Evolutionary conservation across 2,329 filamentous ascomycete species (phyloP).

Genomic region (Sporothrix schenckii): DNA sequence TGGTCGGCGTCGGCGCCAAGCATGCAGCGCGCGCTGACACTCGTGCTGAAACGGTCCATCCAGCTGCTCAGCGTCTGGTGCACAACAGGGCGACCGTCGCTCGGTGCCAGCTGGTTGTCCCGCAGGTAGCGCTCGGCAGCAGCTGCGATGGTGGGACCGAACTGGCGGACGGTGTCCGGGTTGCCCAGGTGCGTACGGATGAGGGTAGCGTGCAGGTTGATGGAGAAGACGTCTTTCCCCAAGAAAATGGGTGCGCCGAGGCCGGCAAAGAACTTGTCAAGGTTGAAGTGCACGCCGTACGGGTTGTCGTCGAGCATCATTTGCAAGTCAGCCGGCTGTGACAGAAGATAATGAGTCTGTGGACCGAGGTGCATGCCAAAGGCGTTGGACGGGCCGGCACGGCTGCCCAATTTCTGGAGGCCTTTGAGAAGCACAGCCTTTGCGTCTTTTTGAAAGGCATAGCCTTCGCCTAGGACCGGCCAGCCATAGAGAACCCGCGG

Average conservation of each 20-base stretch:
- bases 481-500: slow-evolving; percentile 25
- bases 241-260: slow-evolving; percentile 30
- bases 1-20: slow-evolving; percentile 28
- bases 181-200: slow-evolving; percentile 30
- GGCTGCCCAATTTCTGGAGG: slow-evolving; percentile 9
- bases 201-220: slow-evolving; percentile 29
- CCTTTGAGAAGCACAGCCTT: slow-evolving; percentile 25
- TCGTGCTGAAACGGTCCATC: slow-evolving; percentile 31
- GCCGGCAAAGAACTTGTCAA: slow-evolving; percentile 28
- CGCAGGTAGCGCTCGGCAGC: slow-evolving; percentile 27
- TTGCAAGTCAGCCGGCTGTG: slow-evolving; percentile 24
- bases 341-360: slow-evolving; percentile 30
- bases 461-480: slow-evolving; percentile 29
- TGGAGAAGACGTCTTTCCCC: slow-evolving; percentile 27
- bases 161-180: slow-evolving; percentile 22
- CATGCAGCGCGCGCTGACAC: slow-evolving; percentile 32
- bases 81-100: background rate
- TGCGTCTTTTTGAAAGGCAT: slow-evolving; percentile 26
- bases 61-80: slow-evolving; percentile 21
- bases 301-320: slow-evolving; percentile 33
- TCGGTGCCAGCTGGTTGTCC: slow-evolving; percentile 17
- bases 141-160: slow-evolving; percentile 24
- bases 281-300: slow-evolving; percentile 29
- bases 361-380: slow-evolving; percentile 32
- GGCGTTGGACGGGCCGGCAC: slow-evolving; percentile 12